Conservation (phyloP, 148 eudicot species). For the Persicaria maculosa region DNA sequence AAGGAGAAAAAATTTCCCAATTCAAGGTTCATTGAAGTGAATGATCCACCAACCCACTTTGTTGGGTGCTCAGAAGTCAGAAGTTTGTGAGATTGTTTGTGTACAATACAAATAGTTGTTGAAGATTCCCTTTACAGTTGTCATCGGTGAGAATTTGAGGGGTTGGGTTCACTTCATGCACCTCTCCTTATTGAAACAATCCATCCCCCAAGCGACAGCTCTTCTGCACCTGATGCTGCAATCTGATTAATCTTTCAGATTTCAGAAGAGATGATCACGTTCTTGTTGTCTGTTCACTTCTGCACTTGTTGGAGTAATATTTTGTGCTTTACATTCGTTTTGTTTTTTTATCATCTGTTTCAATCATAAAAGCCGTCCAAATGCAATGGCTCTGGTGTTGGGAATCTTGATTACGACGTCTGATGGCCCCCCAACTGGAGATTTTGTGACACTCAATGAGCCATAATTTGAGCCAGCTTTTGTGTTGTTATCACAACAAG, state of each 20-base stretch:
- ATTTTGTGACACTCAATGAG: not conserved
- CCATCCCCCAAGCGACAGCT: not conserved
- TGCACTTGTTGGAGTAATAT: not conserved
- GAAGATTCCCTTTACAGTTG: not conserved
- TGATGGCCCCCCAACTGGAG: constrained; percentile 1
- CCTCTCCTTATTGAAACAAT: not conserved
- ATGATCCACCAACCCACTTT: not conserved
- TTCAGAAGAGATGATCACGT: not conserved
- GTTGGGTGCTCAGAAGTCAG: not conserved
- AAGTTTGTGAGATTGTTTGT: not conserved
- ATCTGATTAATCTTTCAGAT: not conserved
- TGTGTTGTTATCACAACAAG: not conserved
- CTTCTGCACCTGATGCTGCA: not conserved
- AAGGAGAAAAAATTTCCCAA: not conserved
- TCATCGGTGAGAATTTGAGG: not conserved
- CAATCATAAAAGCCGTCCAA: not conserved
- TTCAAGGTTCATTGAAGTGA: not conserved
- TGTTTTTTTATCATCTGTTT: not conserved
- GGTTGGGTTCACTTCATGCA: constrained; percentile 8
- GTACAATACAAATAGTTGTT: not conserved
- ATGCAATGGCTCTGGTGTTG: constrained; percentile 2
- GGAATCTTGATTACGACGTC: constrained; percentile 5
- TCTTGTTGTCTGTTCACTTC: not conserved
- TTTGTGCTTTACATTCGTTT: not conserved
- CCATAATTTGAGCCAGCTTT: not conserved